Evolutionary conservation across 2,329 filamentous ascomycete species (phyloP).

Genomic region (Cytospora chrysosperma): DNA sequence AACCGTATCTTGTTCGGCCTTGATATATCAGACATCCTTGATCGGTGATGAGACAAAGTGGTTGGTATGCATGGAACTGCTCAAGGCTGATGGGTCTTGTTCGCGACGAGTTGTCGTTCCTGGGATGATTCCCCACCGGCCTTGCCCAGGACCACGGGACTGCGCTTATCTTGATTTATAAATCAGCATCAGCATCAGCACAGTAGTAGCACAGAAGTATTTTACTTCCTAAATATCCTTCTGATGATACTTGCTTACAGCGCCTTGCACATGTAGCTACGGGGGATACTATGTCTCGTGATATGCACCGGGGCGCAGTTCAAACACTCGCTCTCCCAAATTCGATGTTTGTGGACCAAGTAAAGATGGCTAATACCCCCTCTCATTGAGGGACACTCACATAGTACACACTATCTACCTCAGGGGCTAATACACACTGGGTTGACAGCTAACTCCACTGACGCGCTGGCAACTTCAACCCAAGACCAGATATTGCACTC

Average conservation of each 20-base stretch:
- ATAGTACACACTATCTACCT: background rate
- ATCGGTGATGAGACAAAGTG: background rate
- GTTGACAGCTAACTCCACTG: background rate
- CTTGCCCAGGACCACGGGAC: background rate
- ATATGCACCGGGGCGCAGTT: too few species aligned
- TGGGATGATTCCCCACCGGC: background rate
- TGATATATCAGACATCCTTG: background rate
- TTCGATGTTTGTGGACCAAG: too few species aligned
- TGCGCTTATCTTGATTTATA: too few species aligned
- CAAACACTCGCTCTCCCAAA: too few species aligned
- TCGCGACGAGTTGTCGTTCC: background rate
- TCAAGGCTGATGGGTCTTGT: background rate
- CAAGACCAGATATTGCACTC: slow-evolving; percentile 38
- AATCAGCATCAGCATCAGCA: too few species aligned
- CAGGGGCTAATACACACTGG: background rate
- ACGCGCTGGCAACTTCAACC: background rate
- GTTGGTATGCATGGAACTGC: background rate
- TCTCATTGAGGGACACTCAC: too few species aligned
- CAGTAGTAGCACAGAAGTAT: background rate
- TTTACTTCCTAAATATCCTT: too few species aligned
- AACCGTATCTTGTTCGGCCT: background rate
- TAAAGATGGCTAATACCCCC: background rate
- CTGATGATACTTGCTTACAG: background rate
- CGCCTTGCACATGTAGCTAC: background rate
- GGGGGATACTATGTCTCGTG: too few species aligned